Percentiles rank a stretch among this genome's conserved stretches.
These are phyloP conservation scores for Cryptosporidium tyzzeri DNA, from an alignment of 169 alveolate species.

Conservation along the genomic window DNA sequence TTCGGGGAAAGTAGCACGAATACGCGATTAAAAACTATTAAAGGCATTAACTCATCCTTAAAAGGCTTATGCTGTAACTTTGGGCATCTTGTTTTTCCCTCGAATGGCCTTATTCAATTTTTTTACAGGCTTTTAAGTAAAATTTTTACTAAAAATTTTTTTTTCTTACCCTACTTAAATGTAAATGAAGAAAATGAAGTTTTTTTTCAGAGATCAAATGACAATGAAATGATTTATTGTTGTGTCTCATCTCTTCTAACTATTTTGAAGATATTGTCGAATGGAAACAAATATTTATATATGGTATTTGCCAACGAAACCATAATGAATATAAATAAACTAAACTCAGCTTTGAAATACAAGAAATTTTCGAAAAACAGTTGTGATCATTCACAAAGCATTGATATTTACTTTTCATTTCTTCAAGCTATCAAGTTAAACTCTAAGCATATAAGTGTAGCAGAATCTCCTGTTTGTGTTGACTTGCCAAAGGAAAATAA, in stretches of 20 bases:
- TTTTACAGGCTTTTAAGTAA: slow-evolving; percentile 40
- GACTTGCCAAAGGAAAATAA: slow-evolving; percentile 1
- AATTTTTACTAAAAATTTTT: slow-evolving; percentile 16
- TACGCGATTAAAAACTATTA: slow-evolving; percentile 21
- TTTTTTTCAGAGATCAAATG: neutral
- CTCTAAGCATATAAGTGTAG: neutral
- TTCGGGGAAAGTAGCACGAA: slow-evolving; percentile 13
- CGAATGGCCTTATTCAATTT: slow-evolving; percentile 55
- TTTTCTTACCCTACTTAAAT: neutral
- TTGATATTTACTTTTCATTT: slow-evolving; percentile 26
- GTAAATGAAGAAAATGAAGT: neutral
- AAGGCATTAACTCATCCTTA: slow-evolving; percentile 36
- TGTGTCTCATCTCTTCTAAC: slow-evolving; percentile 21
- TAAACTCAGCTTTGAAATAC: neutral
- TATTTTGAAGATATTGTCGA: slow-evolving; percentile 24
- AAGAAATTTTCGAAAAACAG: neutral
- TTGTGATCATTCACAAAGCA: neutral
- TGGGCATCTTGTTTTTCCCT: slow-evolving; percentile 57
- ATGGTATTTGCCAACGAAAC: slow-evolving; percentile 27
- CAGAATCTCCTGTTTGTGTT: slow-evolving; percentile 25
- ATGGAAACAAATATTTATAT: slow-evolving; percentile 2
- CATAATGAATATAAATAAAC: slow-evolving; percentile 11
- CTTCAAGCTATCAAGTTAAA: neutral
- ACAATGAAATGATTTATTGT: slow-evolving; percentile 1
- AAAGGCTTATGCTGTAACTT: slow-evolving; percentile 57